A percentile compares a stretch with the other conserved stretches of the same genome.
Evolutionary conservation across 208 protist species (phyloP).

Genomic region (Acanthamoeba castellanii): DNA sequence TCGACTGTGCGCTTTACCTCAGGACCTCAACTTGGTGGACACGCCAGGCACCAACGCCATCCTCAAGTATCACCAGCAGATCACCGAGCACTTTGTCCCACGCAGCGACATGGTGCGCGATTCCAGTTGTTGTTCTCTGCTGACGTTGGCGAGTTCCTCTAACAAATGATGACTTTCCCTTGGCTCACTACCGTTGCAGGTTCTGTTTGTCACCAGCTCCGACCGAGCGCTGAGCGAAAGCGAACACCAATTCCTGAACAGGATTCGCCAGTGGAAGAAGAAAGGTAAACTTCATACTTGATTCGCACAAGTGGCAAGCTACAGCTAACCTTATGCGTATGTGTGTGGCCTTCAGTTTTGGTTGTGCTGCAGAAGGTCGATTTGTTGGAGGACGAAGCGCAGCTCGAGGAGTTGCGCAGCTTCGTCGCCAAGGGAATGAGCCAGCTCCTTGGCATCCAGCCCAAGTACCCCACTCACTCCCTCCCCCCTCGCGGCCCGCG

Average conservation of each 20-base stretch:
- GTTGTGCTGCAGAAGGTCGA: conserved; percentile 79
- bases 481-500: too few relatives aligned
- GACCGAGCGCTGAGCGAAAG: conserved; percentile 79
- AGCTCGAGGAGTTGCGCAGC: conserved; percentile 32
- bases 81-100: conserved; percentile 83
- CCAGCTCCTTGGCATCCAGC: conserved; percentile 35
- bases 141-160: neutral
- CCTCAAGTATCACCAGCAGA: conserved; percentile 80
- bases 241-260: conserved; percentile 75
- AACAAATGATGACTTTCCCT: neutral
- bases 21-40: conserved; percentile 76
- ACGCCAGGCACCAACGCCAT: conserved; percentile 79
- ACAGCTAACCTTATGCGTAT: neutral
- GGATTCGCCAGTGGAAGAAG: conserved; percentile 78
- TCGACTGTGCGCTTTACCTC: too few relatives aligned
- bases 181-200: neutral
- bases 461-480: neutral
- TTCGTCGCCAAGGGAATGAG: conserved; percentile 45
- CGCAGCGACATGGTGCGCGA: conserved; percentile 71
- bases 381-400: conserved; percentile 71
- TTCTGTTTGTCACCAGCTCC: conserved; percentile 76
- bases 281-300: neutral
- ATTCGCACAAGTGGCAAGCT: neutral
- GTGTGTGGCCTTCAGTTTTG: conserved; percentile 15
- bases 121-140: too few relatives aligned